Evolutionary conservation across 441 rosid species (phyloP).

Genomic region (Lepidium campestre): DNA sequence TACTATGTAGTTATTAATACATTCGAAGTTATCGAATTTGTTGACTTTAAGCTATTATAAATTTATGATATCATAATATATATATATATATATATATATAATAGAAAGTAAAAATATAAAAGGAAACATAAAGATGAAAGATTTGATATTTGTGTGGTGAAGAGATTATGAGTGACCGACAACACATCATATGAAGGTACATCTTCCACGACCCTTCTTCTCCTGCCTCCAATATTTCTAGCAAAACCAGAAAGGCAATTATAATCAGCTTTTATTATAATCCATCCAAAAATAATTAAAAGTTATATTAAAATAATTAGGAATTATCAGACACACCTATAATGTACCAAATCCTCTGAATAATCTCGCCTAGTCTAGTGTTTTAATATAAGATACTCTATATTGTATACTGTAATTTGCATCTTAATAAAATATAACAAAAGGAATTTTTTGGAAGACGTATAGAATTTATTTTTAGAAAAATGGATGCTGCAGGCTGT

Average conservation of each 20-base stretch:
- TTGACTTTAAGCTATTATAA: too few species aligned
- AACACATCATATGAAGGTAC: slow-evolving; percentile 22
- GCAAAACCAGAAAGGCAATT: slow-evolving; percentile 8
- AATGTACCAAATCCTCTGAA: neutral
- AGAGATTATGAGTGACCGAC: slow-evolving; percentile 12
- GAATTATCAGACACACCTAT: slow-evolving; percentile 17
- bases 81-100: too few species aligned
- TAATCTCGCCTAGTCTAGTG: neutral
- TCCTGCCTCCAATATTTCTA: neutral
- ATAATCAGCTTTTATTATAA: neutral
- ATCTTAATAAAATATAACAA: neutral
- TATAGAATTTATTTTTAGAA: neutral
- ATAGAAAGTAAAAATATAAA: neutral
- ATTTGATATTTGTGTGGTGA: neutral
- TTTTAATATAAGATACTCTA: neutral
- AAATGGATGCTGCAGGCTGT: neutral
- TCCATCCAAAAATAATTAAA: neutral
- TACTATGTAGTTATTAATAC: neutral
- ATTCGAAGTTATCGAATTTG: neutral
- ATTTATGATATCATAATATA: too few species aligned
- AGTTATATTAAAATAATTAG: neutral
- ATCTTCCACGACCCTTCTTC: slow-evolving; percentile 5
- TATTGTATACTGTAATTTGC: neutral
- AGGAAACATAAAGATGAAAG: too few species aligned
- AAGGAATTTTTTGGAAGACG: slow-evolving; percentile 23